A percentile compares a stretch with the other conserved stretches of the same genome.
These are phyloP conservation scores for Phalaenopsis aphrodite DNA, from an alignment of 106 monocot species.

Conservation along the genomic window DNA sequence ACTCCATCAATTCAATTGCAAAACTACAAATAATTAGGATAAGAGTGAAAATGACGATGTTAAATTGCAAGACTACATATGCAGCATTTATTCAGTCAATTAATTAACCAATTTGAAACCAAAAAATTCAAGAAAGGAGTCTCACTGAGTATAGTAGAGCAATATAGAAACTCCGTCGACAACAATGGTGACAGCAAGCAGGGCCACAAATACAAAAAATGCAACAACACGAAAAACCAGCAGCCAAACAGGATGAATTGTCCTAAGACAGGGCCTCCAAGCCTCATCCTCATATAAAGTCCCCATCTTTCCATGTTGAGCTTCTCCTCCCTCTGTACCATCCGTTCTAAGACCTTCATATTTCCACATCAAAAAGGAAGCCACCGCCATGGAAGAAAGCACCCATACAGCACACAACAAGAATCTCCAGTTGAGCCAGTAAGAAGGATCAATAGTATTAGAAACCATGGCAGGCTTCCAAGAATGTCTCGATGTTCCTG, in stretches of 20 bases:
- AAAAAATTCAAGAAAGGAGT: background rate
- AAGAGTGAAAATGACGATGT: background rate
- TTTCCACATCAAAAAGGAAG: slow-evolving; percentile 54
- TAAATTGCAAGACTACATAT: background rate
- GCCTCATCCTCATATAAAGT: slow-evolving; percentile 52
- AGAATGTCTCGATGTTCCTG: slow-evolving; percentile 33
- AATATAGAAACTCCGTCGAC: slow-evolving; percentile 38
- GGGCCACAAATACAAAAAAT: slow-evolving; percentile 35
- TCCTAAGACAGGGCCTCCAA: slow-evolving; percentile 72
- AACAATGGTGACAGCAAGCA: slow-evolving; percentile 33
- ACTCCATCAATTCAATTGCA: no score
- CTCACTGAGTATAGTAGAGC: slow-evolving; percentile 81
- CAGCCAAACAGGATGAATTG: slow-evolving; percentile 73
- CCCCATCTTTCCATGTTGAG: slow-evolving; percentile 15
- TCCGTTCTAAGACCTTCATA: slow-evolving; percentile 33
- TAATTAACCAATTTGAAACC: background rate
- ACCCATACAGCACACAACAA: slow-evolving; percentile 51
- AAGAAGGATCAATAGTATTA: slow-evolving; percentile 29
- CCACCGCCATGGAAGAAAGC: slow-evolving; percentile 31
- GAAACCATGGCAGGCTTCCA: slow-evolving; percentile 42
- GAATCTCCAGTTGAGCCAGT: slow-evolving; percentile 82
- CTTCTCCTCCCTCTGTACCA: slow-evolving; percentile 6
- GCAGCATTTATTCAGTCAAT: background rate
- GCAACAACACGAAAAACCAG: slow-evolving; percentile 44
- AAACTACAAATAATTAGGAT: no score